Conservation (phyloP, 768 basidiomycete species). For the Tremella yokohamensis region DNA sequence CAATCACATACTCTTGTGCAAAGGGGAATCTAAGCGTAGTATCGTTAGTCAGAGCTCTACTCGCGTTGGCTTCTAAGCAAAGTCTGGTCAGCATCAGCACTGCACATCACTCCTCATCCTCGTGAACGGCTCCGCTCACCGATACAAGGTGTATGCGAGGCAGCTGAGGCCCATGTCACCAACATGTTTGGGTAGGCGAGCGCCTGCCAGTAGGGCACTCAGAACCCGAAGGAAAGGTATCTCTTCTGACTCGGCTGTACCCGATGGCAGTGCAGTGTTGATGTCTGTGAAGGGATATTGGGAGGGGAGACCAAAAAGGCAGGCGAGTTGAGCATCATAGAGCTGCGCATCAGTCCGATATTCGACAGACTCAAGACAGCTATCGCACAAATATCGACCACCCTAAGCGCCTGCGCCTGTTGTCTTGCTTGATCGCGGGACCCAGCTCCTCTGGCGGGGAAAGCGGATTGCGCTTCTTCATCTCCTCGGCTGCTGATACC, state of each 20-base stretch:
- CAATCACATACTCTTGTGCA: neutral
- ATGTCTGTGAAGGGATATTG: constrained; percentile 13
- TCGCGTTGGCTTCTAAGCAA: constrained; percentile 9
- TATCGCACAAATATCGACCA: constrained; percentile 21
- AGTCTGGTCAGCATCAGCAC: constrained; percentile 9
- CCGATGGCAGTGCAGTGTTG: constrained; percentile 5
- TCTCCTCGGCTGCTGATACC: constrained; percentile 5
- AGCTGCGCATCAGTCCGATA: constrained; percentile 10
- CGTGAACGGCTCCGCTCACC: constrained; percentile 6
- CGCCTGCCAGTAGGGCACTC: neutral
- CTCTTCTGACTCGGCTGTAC: constrained; percentile 5
- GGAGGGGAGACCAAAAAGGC: constrained; percentile 11
- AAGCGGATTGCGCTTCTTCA: neutral
- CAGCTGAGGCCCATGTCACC: constrained; percentile 13
- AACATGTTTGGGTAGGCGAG: neutral
- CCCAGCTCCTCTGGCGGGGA: neutral
- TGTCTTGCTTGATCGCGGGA: constrained; percentile 15
- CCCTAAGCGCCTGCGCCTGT: constrained; percentile 13
- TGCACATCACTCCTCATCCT: neutral
- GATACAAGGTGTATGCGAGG: constrained; percentile 14
- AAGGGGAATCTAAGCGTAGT: constrained; percentile 1
- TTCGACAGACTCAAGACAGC: neutral
- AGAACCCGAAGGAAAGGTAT: constrained; percentile 4
- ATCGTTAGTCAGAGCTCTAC: neutral
- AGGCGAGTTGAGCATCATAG: constrained; percentile 19